Percentiles rank a stretch among this genome's conserved stretches.
phyloP scores from a whole-genome alignment of 192 early-diverging fungal species.

The Backusella liffmaniae region DNA sequence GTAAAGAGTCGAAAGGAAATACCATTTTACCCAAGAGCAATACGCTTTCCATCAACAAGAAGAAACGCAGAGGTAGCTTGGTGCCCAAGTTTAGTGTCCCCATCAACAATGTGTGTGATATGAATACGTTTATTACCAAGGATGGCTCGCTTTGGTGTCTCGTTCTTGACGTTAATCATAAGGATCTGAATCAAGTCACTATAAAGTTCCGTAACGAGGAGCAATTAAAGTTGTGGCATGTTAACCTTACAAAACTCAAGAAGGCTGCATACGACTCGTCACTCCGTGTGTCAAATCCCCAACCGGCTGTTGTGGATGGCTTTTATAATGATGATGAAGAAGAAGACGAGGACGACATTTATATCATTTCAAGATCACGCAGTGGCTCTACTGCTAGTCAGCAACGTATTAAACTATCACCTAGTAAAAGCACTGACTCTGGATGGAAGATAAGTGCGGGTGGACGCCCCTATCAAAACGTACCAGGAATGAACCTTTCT shows the following conservation, averaged over 20 bases:
- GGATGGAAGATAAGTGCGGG: neutral
- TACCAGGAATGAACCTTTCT: conserved; percentile 33
- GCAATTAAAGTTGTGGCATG: conserved; percentile 83
- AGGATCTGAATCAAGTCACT: conserved; percentile 78
- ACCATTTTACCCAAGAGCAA: conserved; percentile 29
- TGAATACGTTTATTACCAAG: neutral
- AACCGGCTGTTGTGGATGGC: neutral
- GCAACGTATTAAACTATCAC: neutral
- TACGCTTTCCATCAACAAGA: conserved; percentile 39
- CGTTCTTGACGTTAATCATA: conserved; percentile 67
- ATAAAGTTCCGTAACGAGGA: conserved; percentile 86
- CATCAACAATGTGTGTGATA: neutral
- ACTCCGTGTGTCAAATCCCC: conserved; percentile 13
- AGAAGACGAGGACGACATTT: conserved; percentile 1
- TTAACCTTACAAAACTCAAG: conserved; percentile 66
- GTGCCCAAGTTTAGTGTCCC: conserved; percentile 61
- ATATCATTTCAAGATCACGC: conserved; percentile 13
- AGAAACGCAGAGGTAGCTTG: conserved; percentile 45
- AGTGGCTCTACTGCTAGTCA: conserved; percentile 11
- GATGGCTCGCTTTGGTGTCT: conserved; percentile 37
- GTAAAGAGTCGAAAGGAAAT: conserved; percentile 75
- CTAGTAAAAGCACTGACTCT: conserved; percentile 7
- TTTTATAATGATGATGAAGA: neutral
- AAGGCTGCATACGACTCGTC: conserved; percentile 39
- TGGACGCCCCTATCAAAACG: conserved; percentile 15